Percentiles rank a stretch among this genome's conserved stretches.
Conservation (phyloP, 2,329 filamentous ascomycete genomes). For the Apiospora aurea region DNA sequence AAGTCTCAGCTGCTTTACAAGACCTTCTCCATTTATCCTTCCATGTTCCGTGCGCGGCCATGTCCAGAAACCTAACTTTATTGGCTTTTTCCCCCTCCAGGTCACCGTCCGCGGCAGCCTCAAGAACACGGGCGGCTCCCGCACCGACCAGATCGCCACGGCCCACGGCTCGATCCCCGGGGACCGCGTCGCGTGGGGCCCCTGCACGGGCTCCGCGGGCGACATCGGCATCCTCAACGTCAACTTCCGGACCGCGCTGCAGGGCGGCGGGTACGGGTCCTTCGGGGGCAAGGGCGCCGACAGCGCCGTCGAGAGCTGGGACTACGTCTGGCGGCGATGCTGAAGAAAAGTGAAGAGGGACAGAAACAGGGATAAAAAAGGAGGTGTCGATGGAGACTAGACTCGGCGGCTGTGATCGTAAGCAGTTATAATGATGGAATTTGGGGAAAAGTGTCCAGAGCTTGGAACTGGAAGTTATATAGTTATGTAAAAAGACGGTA, state of each 20-base stretch:
- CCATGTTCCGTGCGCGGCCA: too few species aligned
- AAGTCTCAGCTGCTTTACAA: too few species aligned
- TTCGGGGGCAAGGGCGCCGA: constrained; percentile 43
- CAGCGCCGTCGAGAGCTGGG: constrained; percentile 43
- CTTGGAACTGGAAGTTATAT: not conserved
- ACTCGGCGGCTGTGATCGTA: not conserved
- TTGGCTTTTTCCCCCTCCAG: constrained; percentile 30
- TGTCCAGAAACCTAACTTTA: too few species aligned
- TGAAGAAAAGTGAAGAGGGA: constrained; percentile 29
- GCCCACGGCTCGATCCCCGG: constrained; percentile 39
- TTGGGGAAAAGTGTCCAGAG: not conserved
- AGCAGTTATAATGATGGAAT: not conserved
- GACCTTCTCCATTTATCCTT: too few species aligned
- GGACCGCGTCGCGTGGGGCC: constrained; percentile 43
- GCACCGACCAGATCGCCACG: constrained; percentile 40
- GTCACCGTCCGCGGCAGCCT: constrained; percentile 40
- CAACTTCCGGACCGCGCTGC: constrained; percentile 49
- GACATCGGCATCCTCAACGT: constrained; percentile 48
- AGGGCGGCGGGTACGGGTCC: constrained; percentile 40
- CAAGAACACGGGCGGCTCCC: constrained; percentile 35
- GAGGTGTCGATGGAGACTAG: not conserved
- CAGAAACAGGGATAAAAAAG: not conserved
- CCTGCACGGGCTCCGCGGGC: constrained; percentile 43
- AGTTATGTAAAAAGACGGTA: not conserved
- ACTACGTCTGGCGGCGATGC: constrained; percentile 47